Base-by-base conservation (phyloP, 495 filamentous ascomycete species). In the Xylaria castorea region DNA sequence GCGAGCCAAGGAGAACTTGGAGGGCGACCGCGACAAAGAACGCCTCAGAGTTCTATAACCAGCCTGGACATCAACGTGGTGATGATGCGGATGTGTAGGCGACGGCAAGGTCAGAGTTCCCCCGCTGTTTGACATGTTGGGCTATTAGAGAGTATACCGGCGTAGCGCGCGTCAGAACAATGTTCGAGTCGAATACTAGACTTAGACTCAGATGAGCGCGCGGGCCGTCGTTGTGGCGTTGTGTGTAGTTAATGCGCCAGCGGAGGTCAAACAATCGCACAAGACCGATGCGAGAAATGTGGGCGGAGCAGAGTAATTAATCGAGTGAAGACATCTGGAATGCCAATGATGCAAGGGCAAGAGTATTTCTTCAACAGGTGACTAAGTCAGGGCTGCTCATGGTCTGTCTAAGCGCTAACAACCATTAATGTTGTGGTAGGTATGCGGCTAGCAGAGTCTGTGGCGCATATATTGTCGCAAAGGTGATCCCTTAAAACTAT, bases 1-100 rank as follows among this genome's bases (percentile, higher is more conserved):
- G 36, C 87, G 84, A 55, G 89, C 82, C 34, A 95, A 80, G 46
- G 87, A 88, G 75, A 94, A 93, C 78, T 94, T 97, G 11, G 94
- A 97, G 12, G 94, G 94, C 12, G 94, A 97, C 58, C 93, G 87
- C 36, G 93, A 97, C 60, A 97, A 84, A 27, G 94, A 97, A 74
- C 94, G 91, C 53, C 94, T 88, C 53, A 97, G 81, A 73, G 94
- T 91, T 73, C 91, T 86, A 65, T 97, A 91, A 20, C 92, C 89
- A 30, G 92, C 89, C 74, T 88, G 90, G 5, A 93, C 89, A 81
- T 95, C 92, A 75, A 93, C 91, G 83, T 91, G 90, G 75, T 93
- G 91, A 69, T 91, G 89, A 74, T 93, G 92, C 34, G 78, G 78
- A 30, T 80, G 78, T 38, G 92, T 93, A 63, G 94, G 94, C 40